Conservation (phyloP, 2,329 filamentous ascomycete genomes). For the Clarireedia paspali region DNA sequence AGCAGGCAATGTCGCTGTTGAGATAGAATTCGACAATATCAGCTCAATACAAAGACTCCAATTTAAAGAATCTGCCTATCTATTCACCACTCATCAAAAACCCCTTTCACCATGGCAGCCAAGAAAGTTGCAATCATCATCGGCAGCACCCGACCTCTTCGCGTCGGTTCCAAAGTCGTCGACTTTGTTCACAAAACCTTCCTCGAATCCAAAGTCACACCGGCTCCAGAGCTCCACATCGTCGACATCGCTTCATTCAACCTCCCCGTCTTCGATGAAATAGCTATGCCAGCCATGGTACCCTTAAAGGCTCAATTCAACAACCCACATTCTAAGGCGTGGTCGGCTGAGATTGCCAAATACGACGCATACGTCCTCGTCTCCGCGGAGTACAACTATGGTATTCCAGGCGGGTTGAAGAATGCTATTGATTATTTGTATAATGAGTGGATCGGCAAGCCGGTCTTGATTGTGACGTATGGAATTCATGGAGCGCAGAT, state of each 20-base stretch:
- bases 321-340: conserved; percentile 32
- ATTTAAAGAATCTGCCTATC: too few species aligned
- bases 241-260: conserved; percentile 30
- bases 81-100: too few species aligned
- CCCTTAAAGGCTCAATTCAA: conserved; percentile 27
- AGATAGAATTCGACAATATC: too few species aligned
- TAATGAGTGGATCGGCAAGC: conserved; percentile 50
- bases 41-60: too few species aligned
- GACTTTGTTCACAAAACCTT: conserved; percentile 5
- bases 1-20: too few species aligned
- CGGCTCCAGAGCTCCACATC: conserved; percentile 29
- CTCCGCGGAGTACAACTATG: conserved; percentile 48
- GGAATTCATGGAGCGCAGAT: conserved; percentile 36
- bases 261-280: conserved; percentile 13
- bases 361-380: conserved; percentile 43
- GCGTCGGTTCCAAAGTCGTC: conserved; percentile 6
- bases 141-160: conserved; percentile 8
- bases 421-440: conserved; percentile 55
- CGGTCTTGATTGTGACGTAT: conserved; percentile 44
- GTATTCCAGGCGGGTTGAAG: conserved; percentile 46
- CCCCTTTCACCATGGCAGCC: background rate
- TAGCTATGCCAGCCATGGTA: conserved; percentile 30
- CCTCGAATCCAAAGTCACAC: conserved; percentile 11
- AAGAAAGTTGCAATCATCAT: conserved; percentile 12
- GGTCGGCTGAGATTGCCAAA: conserved; percentile 35